phyloP scores from a whole-genome alignment of 2,329 filamentous ascomycete genomes.

The Trichophyton mentagrophytes region DNA sequence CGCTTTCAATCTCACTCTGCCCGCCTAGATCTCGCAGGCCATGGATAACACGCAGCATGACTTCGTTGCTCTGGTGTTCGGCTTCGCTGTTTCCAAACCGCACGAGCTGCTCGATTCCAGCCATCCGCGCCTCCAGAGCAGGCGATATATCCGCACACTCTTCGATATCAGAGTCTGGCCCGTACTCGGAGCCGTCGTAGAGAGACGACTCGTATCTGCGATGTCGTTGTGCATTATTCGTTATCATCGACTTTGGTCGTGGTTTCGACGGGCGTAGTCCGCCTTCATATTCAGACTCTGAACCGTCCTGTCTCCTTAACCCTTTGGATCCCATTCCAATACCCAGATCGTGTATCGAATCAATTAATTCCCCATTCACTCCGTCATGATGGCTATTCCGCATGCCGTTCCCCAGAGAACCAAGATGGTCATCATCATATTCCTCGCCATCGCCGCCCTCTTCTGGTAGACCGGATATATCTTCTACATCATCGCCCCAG shows the following conservation, averaged over 20 bases:
- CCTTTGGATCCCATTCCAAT: slow-evolving; percentile 6
- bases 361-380: slow-evolving; percentile 9
- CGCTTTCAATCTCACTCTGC: slow-evolving; percentile 45
- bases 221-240: slow-evolving; percentile 23
- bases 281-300: slow-evolving; percentile 7
- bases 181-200: slow-evolving; percentile 48
- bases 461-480: slow-evolving; percentile 25
- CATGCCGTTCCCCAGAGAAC: slow-evolving; percentile 18
- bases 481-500: slow-evolving; percentile 40
- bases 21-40: slow-evolving; percentile 42
- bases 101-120: slow-evolving; percentile 43
- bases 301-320: neutral
- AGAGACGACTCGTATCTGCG: slow-evolving; percentile 33
- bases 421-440: slow-evolving; percentile 5
- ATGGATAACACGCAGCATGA: slow-evolving; percentile 41
- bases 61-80: slow-evolving; percentile 38
- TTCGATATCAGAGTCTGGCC: slow-evolving; percentile 44
- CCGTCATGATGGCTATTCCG: slow-evolving; percentile 6
- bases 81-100: slow-evolving; percentile 42
- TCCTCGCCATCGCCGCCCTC: slow-evolving; percentile 16
- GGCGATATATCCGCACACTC: slow-evolving; percentile 40
- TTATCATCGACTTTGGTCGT: slow-evolving; percentile 16
- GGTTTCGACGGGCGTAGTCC: slow-evolving; percentile 11
- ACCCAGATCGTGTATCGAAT: slow-evolving; percentile 19
- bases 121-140: slow-evolving; percentile 43